phyloP scores from a whole-genome alignment of 2,329 filamentous ascomycete genomes.

The Talaromyces verruculosus region DNA sequence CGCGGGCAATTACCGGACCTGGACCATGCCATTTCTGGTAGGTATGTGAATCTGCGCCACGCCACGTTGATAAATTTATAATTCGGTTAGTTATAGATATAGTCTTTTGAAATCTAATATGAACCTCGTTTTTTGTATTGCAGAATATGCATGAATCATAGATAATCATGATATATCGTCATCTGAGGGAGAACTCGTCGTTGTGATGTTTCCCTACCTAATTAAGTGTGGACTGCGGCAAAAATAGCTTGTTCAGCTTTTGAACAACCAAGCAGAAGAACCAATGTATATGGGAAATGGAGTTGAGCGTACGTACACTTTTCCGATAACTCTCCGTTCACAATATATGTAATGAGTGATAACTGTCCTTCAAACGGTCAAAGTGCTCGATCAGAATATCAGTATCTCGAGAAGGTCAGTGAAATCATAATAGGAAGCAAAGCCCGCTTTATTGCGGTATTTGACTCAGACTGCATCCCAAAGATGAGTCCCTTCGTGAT shows the following conservation, averaged over 20 bases:
- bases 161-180: neutral
- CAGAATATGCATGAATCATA: no score
- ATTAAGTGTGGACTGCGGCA: neutral
- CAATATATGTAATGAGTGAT: neutral
- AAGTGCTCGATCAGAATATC: neutral
- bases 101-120: neutral
- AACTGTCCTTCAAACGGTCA: neutral
- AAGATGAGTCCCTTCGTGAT: neutral
- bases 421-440: neutral
- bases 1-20: constrained; percentile 8
- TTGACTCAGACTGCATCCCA: neutral
- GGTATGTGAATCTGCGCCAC: neutral
- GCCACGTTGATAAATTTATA: neutral
- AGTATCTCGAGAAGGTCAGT: neutral
- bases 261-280: neutral
- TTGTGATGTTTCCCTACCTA: neutral
- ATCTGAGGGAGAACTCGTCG: neutral
- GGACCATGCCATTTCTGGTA: neutral
- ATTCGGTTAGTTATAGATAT: neutral
- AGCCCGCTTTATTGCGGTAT: neutral
- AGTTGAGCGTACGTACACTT: no score
- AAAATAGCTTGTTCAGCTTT: neutral
- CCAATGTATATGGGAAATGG: neutral
- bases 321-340: neutral
- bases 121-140: neutral